These are phyloP conservation scores for Gossypium longicalyx DNA, from an alignment of 345 rosid genomes.

Conservation along the genomic window DNA sequence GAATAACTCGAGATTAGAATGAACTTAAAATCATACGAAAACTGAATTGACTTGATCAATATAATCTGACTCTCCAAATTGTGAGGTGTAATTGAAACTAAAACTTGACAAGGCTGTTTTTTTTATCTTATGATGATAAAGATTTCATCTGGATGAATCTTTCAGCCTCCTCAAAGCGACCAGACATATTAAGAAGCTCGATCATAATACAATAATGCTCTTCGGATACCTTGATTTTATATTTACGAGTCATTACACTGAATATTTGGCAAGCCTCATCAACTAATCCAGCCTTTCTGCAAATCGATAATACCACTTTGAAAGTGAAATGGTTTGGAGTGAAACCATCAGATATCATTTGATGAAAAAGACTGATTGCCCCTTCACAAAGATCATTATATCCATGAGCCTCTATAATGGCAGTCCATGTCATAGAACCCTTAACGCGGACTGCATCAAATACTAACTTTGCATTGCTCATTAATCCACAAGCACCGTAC, in stretches of 20 bases:
- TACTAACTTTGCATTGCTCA: constrained; percentile 41
- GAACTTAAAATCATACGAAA: too few species aligned
- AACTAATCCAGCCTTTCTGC: constrained; percentile 62
- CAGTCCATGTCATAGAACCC: constrained; percentile 80
- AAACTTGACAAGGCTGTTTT: background rate
- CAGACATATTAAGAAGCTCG: constrained; percentile 41
- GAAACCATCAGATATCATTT: constrained; percentile 56
- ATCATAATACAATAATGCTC: constrained; percentile 39
- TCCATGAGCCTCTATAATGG: constrained; percentile 68
- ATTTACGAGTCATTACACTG: constrained; percentile 41
- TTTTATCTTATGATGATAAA: constrained; percentile 6
- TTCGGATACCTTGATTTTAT: constrained; percentile 41
- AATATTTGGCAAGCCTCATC: constrained; percentile 60
- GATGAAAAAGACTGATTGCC: constrained; percentile 50
- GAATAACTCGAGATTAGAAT: background rate
- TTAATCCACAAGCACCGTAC: constrained; percentile 60
- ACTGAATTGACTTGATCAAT: background rate
- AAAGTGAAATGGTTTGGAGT: constrained; percentile 67
- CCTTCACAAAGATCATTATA: constrained; percentile 35
- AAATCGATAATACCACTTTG: constrained; percentile 51
- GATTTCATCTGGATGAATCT: constrained; percentile 35
- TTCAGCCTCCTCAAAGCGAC: constrained; percentile 40
- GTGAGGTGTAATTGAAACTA: background rate
- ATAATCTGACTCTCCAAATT: background rate
- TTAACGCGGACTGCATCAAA: constrained; percentile 53